Conservation (phyloP, 208 protist genomes). For the Herpetomonas tarakana region DNA sequence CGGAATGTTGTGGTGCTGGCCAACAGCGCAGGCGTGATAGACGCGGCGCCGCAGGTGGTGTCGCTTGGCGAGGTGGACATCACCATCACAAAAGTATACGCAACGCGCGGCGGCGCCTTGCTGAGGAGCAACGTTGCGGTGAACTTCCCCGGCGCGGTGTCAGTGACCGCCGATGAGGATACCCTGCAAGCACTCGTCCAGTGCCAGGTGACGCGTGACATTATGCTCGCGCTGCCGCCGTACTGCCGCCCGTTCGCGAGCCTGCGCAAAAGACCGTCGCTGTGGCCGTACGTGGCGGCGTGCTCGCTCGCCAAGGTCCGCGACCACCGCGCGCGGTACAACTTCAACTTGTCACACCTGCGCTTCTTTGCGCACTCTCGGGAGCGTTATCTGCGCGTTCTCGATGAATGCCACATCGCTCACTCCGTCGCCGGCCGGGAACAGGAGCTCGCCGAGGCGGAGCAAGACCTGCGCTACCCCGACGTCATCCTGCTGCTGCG, state of each 20-base stretch:
- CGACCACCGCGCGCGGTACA: slow-evolving; percentile 60
- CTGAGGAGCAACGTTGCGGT: slow-evolving; percentile 54
- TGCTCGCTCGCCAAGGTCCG: slow-evolving; percentile 52
- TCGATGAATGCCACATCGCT: slow-evolving; percentile 60
- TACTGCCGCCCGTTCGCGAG: slow-evolving; percentile 51
- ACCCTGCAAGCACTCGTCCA: slow-evolving; percentile 39
- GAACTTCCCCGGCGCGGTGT: slow-evolving; percentile 27
- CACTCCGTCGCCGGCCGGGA: slow-evolving; percentile 33
- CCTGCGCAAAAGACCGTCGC: slow-evolving; percentile 34
- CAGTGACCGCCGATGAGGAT: slow-evolving; percentile 34
- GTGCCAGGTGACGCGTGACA: slow-evolving; percentile 48
- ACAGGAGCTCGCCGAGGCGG: slow-evolving; percentile 53
- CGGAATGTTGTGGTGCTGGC: slow-evolving; percentile 18
- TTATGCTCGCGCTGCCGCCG: slow-evolving; percentile 34
- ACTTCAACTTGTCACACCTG: slow-evolving; percentile 72
- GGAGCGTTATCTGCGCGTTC: slow-evolving; percentile 56
- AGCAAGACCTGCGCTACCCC: slow-evolving; percentile 66
- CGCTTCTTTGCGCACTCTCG: slow-evolving; percentile 62
- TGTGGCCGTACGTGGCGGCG: slow-evolving; percentile 52
- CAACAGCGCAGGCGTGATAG: slow-evolving; percentile 1
- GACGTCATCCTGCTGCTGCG: slow-evolving; percentile 76
- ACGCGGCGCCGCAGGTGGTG: slow-evolving; percentile 17
- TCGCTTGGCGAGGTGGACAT: slow-evolving; percentile 29
- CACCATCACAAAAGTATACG: slow-evolving; percentile 51
- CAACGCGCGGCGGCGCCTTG: slow-evolving; percentile 21